These are phyloP conservation scores for Lepidium africanum DNA, from an alignment of 345 rosid species.

Conservation along the genomic window DNA sequence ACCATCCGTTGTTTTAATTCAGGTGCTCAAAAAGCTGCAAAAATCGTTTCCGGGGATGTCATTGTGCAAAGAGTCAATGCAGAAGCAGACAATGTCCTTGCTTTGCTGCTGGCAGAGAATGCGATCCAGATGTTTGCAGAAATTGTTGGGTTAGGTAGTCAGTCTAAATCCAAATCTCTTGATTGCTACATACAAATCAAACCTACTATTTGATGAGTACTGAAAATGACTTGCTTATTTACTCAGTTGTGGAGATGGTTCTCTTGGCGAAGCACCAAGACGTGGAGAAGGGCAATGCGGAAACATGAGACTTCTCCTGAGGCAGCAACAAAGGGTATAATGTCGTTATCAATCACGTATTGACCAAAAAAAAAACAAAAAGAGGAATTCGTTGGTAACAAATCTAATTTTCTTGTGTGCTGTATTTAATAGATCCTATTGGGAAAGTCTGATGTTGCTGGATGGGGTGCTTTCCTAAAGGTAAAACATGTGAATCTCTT, in stretches of 20 bases:
- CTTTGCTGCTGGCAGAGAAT: conserved; percentile 98
- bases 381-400: not conserved
- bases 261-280: conserved; percentile 75
- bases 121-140: conserved; percentile 98
- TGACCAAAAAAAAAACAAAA: not conserved
- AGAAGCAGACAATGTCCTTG: conserved; percentile 99
- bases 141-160: conserved; percentile 96
- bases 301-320: conserved; percentile 93
- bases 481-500: conserved; percentile 30
- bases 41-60: conserved; percentile 97
- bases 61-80: conserved; percentile 98
- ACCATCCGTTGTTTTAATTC: conserved; percentile 16
- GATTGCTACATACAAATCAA: not conserved
- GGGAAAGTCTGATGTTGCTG: conserved; percentile 91
- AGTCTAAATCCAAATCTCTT: not conserved
- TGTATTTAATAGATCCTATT: conserved; percentile 56
- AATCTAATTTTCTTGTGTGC: not conserved
- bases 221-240: conserved; percentile 3
- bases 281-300: conserved; percentile 94
- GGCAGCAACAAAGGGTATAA: conserved; percentile 94
- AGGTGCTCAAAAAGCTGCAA: conserved; percentile 98
- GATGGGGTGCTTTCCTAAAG: conserved; percentile 99
- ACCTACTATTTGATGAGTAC: not conserved
- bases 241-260: conserved; percentile 89
- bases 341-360: not conserved